Evolutionary conservation across 176 grass and related monocot genomes (phyloP).

Genomic region (Bolboschoenus planiculmis): DNA sequence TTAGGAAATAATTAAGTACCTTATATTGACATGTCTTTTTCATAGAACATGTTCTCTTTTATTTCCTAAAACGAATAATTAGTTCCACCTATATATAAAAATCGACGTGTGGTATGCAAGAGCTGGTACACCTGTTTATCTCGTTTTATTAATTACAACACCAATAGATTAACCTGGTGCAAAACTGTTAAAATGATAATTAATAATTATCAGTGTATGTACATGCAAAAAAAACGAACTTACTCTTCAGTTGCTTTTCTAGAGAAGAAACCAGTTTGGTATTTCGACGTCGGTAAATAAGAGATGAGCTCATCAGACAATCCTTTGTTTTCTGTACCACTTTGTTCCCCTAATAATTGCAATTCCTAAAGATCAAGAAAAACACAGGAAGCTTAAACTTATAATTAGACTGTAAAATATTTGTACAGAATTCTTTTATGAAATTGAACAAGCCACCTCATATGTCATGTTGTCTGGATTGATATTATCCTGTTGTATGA

Average conservation of each 20-base stretch:
- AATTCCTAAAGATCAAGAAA: constrained; percentile 50
- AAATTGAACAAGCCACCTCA: constrained; percentile 40
- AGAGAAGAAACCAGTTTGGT: constrained; percentile 52
- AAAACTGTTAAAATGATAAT: background rate
- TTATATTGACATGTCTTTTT: background rate
- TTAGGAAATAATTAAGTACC: background rate
- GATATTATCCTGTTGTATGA: constrained; percentile 40
- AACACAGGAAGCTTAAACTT: background rate
- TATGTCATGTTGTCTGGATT: constrained; percentile 82
- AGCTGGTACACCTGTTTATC: background rate
- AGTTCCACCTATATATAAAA: background rate
- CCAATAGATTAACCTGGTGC: background rate
- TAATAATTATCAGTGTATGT: background rate
- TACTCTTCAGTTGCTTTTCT: constrained; percentile 59
- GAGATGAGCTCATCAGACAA: constrained; percentile 76
- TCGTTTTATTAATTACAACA: background rate
- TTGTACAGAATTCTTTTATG: background rate
- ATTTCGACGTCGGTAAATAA: constrained; percentile 45
- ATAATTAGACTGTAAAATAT: background rate
- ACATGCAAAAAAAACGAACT: constrained; percentile 1
- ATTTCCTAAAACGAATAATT: background rate
- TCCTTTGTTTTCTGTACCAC: constrained; percentile 65
- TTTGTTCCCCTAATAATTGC: constrained; percentile 60
- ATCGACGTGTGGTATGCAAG: background rate
- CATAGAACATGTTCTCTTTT: background rate